Evolutionary conservation across 768 basidiomycete genomes (phyloP).

Genomic region (Lactarius indigo): DNA sequence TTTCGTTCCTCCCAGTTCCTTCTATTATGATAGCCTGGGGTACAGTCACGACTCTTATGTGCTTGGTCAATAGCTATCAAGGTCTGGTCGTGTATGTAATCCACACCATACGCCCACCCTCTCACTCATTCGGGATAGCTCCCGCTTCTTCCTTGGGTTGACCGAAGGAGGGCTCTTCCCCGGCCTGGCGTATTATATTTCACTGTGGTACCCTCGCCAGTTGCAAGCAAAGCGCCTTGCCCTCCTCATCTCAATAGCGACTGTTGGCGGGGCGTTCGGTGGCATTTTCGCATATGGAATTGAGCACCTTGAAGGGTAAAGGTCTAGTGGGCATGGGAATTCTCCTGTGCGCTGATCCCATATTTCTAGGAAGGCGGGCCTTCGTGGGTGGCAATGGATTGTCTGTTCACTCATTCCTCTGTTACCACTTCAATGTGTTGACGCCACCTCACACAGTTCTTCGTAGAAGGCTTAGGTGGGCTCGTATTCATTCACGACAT

Average conservation of each 20-base stretch:
- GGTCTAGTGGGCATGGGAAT: neutral
- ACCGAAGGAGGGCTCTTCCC: conserved; percentile 44
- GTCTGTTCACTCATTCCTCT: conserved; percentile 33
- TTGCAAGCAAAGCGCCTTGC: conserved; percentile 59
- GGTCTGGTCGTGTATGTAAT: conserved; percentile 34
- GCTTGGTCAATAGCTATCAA: conserved; percentile 35
- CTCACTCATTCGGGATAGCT: conserved; percentile 27
- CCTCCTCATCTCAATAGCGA: conserved; percentile 62
- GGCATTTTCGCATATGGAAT: conserved; percentile 48
- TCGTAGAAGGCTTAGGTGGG: conserved; percentile 42
- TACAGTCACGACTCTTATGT: conserved; percentile 39
- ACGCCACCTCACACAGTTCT: conserved; percentile 34
- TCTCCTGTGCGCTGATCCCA: neutral
- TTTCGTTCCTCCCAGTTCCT: conserved; percentile 34
- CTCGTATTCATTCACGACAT: neutral
- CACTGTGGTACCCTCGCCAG: conserved; percentile 56
- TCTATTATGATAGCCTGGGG: conserved; percentile 41
- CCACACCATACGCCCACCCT: neutral
- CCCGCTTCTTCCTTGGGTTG: conserved; percentile 44
- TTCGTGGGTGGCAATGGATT: conserved; percentile 48
- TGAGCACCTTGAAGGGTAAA: conserved; percentile 44
- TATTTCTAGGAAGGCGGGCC: conserved; percentile 28
- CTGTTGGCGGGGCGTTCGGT: conserved; percentile 48
- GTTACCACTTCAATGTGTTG: neutral
- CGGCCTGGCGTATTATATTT: conserved; percentile 44